Base-by-base conservation (phyloP, 2,329 filamentous ascomycete genomes). In the Meredithiella fracta region DNA sequence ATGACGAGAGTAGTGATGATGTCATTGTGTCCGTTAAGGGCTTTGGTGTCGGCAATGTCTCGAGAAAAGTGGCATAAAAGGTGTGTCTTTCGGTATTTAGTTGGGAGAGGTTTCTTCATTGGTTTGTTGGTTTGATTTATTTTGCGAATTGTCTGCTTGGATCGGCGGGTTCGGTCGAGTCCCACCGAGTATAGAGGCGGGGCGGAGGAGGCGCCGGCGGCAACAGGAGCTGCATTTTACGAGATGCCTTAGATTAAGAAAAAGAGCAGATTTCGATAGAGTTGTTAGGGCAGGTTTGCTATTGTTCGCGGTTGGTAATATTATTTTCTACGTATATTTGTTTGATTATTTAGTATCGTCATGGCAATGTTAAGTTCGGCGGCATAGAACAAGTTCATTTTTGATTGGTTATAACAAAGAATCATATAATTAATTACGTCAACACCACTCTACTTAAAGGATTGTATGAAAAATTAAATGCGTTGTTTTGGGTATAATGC, bases 11-110 rank as follows among this genome's bases (percentile, higher is more conserved):
- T 47, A 80, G 80, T 34, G 77, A 71, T 17, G 86, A 94, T 66
- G 77, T 97, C 53, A 77, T 95, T 59, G 75, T 98, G 62, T 94
- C 88, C 62, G 85, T 98, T 47, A 94, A 97, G 64, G 92, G 92
- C 31, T 82, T 81, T 63, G 92, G 92, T 47, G 86, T 98, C 58
- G 92, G 92, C 29, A 98, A 97, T 66, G 86, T 97, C 51, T 91
- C 91, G 54, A 80, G 90, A 65, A 97, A 97, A 72, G 85, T 96
- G 64, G 77, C 76, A 63, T 80, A 68, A 68, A 64, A 31, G 42
- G 29, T 22, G 4, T 15, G 26, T 17, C 6, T 11, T 11, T 3
- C 6, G 20, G 9, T 53, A 52, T 52, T 64, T 20, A 49, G 38
- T 42, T 6, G 11, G 17, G n/a, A 20, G 6, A 42, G 31, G 7